phyloP scores from a whole-genome alignment of 805 yeast species.

The Hanseniaspora meyeri region DNA sequence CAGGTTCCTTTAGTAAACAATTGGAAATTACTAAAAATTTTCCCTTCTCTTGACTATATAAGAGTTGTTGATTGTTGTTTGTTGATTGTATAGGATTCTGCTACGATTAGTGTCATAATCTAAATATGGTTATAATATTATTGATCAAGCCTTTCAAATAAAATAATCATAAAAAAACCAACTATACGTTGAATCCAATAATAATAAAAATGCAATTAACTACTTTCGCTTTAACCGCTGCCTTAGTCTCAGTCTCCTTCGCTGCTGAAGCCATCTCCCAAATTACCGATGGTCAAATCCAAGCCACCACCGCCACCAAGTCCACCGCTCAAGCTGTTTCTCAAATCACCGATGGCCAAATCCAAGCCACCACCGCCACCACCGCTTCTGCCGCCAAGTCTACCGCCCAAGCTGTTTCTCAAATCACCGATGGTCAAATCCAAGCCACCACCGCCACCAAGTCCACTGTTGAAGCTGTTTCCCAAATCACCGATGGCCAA shows the following conservation, averaged over 20 bases:
- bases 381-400: too few relatives aligned
- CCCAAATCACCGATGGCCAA: too few relatives aligned
- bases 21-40: too few relatives aligned
- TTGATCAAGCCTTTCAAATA: too few relatives aligned
- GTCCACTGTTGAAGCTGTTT: constrained; percentile 24
- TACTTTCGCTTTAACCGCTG: constrained; percentile 46
- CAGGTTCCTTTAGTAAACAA: too few relatives aligned
- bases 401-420: constrained; percentile 26
- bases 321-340: constrained; percentile 23
- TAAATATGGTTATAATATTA: too few relatives aligned
- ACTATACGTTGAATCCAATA: too few relatives aligned
- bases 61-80: too few relatives aligned
- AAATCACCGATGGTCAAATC: constrained; percentile 37
- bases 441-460: constrained; percentile 28
- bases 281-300: constrained; percentile 22
- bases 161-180: too few relatives aligned
- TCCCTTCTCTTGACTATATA: too few relatives aligned
- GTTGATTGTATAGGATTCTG: too few relatives aligned
- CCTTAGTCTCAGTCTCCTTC: constrained; percentile 43
- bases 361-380: constrained; percentile 31
- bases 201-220: constrained; percentile 22
- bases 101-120: too few relatives aligned
- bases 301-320: constrained; percentile 22
- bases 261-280: constrained; percentile 31
- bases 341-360: constrained; percentile 37